These are phyloP conservation scores for Corinectria fuckeliana DNA, from an alignment of 2,329 filamentous ascomycete genomes.

Conservation along the genomic window DNA sequence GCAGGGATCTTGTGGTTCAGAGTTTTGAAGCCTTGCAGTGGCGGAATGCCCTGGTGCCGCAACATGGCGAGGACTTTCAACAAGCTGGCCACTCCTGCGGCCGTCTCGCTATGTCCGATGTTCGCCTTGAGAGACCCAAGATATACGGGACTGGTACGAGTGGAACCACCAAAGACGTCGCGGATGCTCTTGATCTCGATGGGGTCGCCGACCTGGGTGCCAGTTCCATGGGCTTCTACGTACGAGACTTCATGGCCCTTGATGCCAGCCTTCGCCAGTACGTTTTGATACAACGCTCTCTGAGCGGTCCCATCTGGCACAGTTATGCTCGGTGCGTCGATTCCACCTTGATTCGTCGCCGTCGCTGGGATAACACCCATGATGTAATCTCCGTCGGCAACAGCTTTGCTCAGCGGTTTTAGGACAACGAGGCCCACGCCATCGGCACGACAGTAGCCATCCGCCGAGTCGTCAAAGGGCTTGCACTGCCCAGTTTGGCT, in stretches of 20 bases:
- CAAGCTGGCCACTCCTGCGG: constrained; percentile 39
- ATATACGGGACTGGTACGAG: constrained; percentile 9
- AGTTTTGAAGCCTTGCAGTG: constrained; percentile 32
- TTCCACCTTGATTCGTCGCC: constrained; percentile 81
- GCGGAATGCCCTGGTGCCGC: constrained; percentile 31
- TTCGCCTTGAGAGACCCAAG: constrained; percentile 43
- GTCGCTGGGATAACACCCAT: constrained; percentile 76
- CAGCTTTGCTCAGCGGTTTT: constrained; percentile 78
- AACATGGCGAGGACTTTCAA: constrained; percentile 45
- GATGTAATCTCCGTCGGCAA: constrained; percentile 76
- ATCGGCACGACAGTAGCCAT: constrained; percentile 84
- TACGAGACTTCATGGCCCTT: constrained; percentile 35
- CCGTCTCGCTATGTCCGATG: constrained; percentile 39
- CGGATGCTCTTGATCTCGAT: constrained; percentile 44
- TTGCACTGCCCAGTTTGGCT: constrained; percentile 36
- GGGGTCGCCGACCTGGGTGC: constrained; percentile 55
- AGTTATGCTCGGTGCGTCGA: constrained; percentile 78
- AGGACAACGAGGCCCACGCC: constrained; percentile 76
- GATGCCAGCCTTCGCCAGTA: constrained; percentile 57
- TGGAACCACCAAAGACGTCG: constrained; percentile 19
- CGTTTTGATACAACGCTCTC: constrained; percentile 71
- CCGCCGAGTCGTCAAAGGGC: constrained; percentile 79
- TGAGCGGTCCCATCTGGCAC: constrained; percentile 80
- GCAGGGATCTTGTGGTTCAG: constrained; percentile 40
- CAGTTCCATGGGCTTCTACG: constrained; percentile 56